Evolutionary conservation across 2,329 filamentous ascomycete genomes (phyloP).

Genomic region (Chrysosporium queenslandicum): DNA sequence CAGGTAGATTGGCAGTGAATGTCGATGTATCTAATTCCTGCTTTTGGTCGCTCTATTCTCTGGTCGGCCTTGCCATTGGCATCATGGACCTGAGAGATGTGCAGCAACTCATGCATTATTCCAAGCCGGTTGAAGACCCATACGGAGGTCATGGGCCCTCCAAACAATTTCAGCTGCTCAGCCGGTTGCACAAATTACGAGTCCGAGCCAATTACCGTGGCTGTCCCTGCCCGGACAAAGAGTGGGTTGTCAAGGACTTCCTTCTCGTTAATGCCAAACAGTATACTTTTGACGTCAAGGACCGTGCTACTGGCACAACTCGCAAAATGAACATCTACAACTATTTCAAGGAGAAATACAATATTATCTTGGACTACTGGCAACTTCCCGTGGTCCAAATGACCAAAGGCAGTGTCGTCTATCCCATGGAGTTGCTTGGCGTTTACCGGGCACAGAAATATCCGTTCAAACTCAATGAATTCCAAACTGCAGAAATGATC

Average conservation of each 20-base stretch:
- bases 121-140: slow-evolving; percentile 21
- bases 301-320: slow-evolving; percentile 31
- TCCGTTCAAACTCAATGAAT: slow-evolving; percentile 48
- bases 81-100: slow-evolving; percentile 27
- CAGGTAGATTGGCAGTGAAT: slow-evolving; percentile 65
- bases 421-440: slow-evolving; percentile 48
- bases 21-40: slow-evolving; percentile 85
- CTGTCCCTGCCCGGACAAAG: slow-evolving; percentile 27
- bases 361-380: slow-evolving; percentile 36
- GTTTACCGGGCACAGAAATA: slow-evolving; percentile 49
- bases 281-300: slow-evolving; percentile 35
- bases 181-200: slow-evolving; percentile 29
- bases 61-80: slow-evolving; percentile 30
- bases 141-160: slow-evolving; percentile 22
- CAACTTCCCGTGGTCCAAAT: slow-evolving; percentile 50
- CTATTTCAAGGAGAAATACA: slow-evolving; percentile 47
- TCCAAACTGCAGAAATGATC: slow-evolving; percentile 76
- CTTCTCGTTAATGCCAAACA: slow-evolving; percentile 34
- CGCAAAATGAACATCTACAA: slow-evolving; percentile 49
- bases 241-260: slow-evolving; percentile 45
- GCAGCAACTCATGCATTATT: slow-evolving; percentile 23
- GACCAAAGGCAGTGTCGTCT: slow-evolving; percentile 44
- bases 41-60: slow-evolving; percentile 57
- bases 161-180: slow-evolving; percentile 22
- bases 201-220: slow-evolving; percentile 31